Evolutionary conservation across 2,329 filamentous ascomycete species (phyloP).

Genomic region (Cladosporium sp.): DNA sequence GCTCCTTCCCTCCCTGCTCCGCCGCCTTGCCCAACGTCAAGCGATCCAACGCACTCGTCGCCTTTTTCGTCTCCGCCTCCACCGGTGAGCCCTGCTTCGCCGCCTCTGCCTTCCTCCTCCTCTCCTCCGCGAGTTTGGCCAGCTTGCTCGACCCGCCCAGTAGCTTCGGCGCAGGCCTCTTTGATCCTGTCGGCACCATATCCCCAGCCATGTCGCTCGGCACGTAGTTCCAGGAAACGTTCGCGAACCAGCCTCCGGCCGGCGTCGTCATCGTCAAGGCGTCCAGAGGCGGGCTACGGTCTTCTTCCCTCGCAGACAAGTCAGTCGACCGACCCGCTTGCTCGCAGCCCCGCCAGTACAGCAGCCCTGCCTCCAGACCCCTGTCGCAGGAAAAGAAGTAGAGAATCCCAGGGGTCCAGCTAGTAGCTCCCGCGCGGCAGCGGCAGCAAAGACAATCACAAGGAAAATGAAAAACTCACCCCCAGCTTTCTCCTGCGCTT

Average conservation of each 20-base stretch:
- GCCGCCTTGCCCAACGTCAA: constrained; percentile 5
- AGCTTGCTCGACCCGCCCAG: constrained; percentile 86
- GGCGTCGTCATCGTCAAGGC: background rate
- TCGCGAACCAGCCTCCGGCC: constrained; percentile 63
- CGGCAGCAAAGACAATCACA: background rate
- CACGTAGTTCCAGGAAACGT: constrained; percentile 78
- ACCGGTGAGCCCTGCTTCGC: constrained; percentile 6
- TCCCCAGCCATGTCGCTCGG: constrained; percentile 58
- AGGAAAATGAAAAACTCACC: constrained; percentile 36
- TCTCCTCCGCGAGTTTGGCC: constrained; percentile 77
- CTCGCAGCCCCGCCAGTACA: background rate
- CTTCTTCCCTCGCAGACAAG: constrained; percentile 11
- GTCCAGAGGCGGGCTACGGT: constrained; percentile 9
- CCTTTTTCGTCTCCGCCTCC: constrained; percentile 62
- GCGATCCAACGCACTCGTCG: constrained; percentile 34
- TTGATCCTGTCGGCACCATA: constrained; percentile 54
- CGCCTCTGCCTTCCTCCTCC: constrained; percentile 69
- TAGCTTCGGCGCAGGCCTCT: constrained; percentile 58
- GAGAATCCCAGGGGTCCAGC: constrained; percentile 1
- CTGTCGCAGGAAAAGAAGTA: background rate
- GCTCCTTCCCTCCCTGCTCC: background rate
- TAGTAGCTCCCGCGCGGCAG: no score
- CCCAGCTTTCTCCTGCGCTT: constrained; percentile 38
- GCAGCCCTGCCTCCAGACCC: constrained; percentile 4
- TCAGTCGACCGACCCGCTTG: constrained; percentile 11